Conservation (phyloP, 1,284 basidiomycete species). For the Cronartium quercuum region DNA sequence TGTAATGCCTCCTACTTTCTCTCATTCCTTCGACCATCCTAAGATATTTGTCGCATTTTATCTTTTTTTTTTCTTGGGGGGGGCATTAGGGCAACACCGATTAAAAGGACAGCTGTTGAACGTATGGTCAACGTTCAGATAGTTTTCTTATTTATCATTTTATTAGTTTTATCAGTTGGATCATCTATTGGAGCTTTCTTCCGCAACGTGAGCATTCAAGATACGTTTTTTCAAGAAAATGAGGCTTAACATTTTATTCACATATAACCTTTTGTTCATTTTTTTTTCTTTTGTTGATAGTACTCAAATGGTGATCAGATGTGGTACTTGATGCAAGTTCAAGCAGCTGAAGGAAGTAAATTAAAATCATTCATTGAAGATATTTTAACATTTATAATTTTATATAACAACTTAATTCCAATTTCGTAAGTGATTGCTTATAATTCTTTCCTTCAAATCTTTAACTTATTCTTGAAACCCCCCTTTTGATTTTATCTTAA, state of each 20-base stretch:
- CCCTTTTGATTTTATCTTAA: background rate
- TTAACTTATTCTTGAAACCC: background rate
- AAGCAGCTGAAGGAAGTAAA: slow-evolving; percentile 37
- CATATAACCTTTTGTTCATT: background rate
- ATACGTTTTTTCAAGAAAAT: too few species aligned
- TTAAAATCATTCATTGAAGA: slow-evolving; percentile 57
- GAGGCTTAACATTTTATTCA: background rate
- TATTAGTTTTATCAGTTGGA: slow-evolving; percentile 79
- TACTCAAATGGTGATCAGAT: slow-evolving; percentile 50
- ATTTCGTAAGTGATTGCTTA: slow-evolving; percentile 60
- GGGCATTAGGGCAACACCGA: slow-evolving; percentile 73
- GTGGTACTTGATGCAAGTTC: slow-evolving; percentile 28
- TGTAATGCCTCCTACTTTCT: too few species aligned
- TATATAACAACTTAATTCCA: slow-evolving; percentile 98
- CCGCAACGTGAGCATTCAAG: slow-evolving; percentile 56
- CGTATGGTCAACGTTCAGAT: slow-evolving; percentile 94
- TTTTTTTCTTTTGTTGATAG: slow-evolving; percentile 51
- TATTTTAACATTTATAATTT: slow-evolving; percentile 94
- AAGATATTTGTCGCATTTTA: background rate
- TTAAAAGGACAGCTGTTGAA: slow-evolving; percentile 94
- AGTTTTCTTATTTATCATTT: slow-evolving; percentile 83
- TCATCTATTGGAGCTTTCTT: slow-evolving; percentile 89
- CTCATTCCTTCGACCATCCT: background rate
- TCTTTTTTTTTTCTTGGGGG: background rate
- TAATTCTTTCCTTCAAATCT: background rate